Base-by-base conservation (phyloP, 2,329 filamentous ascomycete species). In the Colletotrichum caudatum region DNA sequence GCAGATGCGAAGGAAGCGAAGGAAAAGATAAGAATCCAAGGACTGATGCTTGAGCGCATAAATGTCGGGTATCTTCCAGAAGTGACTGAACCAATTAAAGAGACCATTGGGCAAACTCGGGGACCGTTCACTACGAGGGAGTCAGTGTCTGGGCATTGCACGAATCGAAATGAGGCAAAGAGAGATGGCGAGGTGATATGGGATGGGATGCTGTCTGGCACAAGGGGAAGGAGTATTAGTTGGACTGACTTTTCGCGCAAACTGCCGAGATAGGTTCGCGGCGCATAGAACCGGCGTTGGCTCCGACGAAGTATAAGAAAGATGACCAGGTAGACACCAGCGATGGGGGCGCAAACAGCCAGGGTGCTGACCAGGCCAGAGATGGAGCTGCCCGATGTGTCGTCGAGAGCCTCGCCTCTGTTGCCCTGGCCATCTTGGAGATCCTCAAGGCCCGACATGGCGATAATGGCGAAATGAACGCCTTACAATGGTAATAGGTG, bases 21-120 rank as follows among this genome's bases (percentile, higher is more conserved):
- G 86, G 79, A 95, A 93, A 39, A 97, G 88, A 79, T 94, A 97
- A 16, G 92, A 91, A 81, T 97, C 94, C 76, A 97, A 88, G 1
- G 93, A 95, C 80, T 94, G 93, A 81, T 96, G 93, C 77, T 94
- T 92, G 37, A 97, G 88, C 44, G 93, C 90, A 78, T 93, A 94
- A 64, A 90, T 89, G 80, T 97, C 94, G 5, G 87, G 86, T 68
- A 89, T 85, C 76, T 86, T 87, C 83, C 88, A 90, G 82, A 92
- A 91, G 37, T 84, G 80, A n/a, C 80, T 80, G 64, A 92, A 80
- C 91, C 91, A 93, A 75, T 89, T 88, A 74, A 91, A 83, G 3
- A 89, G 74, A 66, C 90, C 90, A 37, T 76, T 85, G 18, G 89
- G 86, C 0, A 90, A 83, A 2, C 82, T 76, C 20, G 88, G 89